Evolutionary conservation across 2,329 filamentous ascomycete species (phyloP).

Genomic region (Aureobasidium sp.): DNA sequence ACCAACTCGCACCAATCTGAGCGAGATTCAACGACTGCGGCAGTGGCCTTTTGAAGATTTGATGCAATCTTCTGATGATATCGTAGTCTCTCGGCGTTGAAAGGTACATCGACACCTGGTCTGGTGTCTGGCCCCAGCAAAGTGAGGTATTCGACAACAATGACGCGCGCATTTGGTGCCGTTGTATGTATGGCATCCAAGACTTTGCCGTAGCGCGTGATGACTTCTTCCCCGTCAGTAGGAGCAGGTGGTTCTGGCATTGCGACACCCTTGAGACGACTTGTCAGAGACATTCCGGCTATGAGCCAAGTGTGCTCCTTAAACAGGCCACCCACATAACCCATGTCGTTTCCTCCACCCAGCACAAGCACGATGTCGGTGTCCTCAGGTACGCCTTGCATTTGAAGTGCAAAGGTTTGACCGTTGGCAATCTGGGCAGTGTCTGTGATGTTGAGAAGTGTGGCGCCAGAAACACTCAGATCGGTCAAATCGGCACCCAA

Average conservation of each 20-base stretch:
- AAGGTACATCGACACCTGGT: not conserved
- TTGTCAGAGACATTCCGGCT: not conserved
- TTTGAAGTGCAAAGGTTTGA: constrained; percentile 31
- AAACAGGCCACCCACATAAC: constrained; percentile 33
- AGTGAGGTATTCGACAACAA: constrained; percentile 5
- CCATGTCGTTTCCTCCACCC: constrained; percentile 36
- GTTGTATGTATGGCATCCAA: not conserved
- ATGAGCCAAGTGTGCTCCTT: constrained; percentile 21
- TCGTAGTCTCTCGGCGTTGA: not conserved
- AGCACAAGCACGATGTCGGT: constrained; percentile 33
- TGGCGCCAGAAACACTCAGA: constrained; percentile 32
- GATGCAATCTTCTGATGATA: not conserved
- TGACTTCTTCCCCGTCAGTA: not conserved
- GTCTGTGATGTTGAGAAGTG: constrained; percentile 32
- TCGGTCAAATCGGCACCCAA: constrained; percentile 27
- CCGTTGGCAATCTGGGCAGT: constrained; percentile 28
- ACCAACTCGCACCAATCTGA: not conserved
- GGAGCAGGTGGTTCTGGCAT: not conserved
- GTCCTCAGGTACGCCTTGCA: constrained; percentile 29
- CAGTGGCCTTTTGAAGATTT: not conserved
- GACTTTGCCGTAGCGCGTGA: not conserved
- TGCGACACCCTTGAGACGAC: not conserved
- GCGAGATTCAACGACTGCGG: not conserved
- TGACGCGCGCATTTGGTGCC: not conserved
- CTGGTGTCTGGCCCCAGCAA: not conserved